A percentile compares a stretch with the other conserved stretches of the same genome.
phyloP scores from a whole-genome alignment of 306 rosid genomes.

The Neltuma alba region DNA sequence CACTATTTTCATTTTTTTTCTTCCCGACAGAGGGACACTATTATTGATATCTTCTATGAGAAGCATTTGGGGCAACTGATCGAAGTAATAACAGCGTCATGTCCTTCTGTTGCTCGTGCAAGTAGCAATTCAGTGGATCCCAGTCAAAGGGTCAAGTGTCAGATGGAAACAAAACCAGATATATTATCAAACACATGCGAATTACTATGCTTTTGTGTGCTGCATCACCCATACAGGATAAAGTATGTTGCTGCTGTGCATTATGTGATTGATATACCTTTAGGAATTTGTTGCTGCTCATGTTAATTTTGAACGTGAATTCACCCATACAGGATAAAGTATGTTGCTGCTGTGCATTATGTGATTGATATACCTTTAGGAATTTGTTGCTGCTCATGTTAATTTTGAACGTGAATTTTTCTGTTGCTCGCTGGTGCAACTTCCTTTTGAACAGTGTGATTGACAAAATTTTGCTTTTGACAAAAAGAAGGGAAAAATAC shows the following conservation, averaged over 20 bases:
- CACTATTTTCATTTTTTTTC: no score
- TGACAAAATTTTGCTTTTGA: constrained; percentile 79
- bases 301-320: no score
- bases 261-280: no score
- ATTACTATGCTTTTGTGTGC: constrained; percentile 90
- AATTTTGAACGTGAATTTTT: constrained; percentile 23
- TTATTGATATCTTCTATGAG: constrained; percentile 89
- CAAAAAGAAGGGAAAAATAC: constrained; percentile 79
- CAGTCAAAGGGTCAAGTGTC: constrained; percentile 48
- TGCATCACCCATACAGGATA: no score
- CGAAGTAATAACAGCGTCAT: constrained; percentile 74
- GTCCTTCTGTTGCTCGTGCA: constrained; percentile 50
- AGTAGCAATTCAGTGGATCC: constrained; percentile 42
- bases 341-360: constrained; percentile 45
- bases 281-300: no score
- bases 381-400: constrained; percentile 28
- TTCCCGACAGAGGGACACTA: constrained; percentile 82
- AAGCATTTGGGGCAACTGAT: constrained; percentile 83
- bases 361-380: not conserved
- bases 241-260: no score
- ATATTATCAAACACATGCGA: constrained; percentile 89
- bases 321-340: constrained; percentile 98
- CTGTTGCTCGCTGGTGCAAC: constrained; percentile 65
- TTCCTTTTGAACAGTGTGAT: constrained; percentile 73
- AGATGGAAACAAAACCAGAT: constrained; percentile 76